A percentile compares a stretch with the other conserved stretches of the same genome.
Evolutionary conservation across 2,329 filamentous ascomycete genomes (phyloP).

Genomic region (Gnomoniopsis smithogilvyi): DNA sequence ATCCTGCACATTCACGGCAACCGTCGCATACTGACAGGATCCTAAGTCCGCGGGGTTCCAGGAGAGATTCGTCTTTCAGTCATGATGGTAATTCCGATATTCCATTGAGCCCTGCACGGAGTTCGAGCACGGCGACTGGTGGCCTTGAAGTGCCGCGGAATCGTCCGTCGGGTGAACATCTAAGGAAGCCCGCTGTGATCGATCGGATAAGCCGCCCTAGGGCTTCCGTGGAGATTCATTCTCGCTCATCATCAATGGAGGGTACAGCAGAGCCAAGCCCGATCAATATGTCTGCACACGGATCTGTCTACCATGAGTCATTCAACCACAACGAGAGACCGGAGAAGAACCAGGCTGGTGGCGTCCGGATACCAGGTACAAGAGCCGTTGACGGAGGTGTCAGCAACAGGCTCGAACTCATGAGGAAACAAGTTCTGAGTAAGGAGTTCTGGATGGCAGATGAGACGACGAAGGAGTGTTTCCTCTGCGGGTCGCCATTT

Average conservation of each 20-base stretch:
- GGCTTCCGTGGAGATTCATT: constrained; percentile 40
- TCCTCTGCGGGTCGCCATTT: constrained; percentile 85
- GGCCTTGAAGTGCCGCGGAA: constrained; percentile 21
- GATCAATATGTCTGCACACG: constrained; percentile 57
- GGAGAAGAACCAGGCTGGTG: constrained; percentile 42
- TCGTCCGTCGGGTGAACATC: constrained; percentile 30
- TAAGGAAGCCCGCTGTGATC: constrained; percentile 49
- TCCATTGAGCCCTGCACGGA: constrained; percentile 41
- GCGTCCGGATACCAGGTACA: constrained; percentile 53
- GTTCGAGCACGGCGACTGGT: constrained; percentile 26
- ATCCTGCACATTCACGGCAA: constrained; percentile 27
- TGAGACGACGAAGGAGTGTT: constrained; percentile 96
- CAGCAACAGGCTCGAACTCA: constrained; percentile 62
- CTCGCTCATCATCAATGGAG: constrained; percentile 58
- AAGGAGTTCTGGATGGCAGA: constrained; percentile 99
- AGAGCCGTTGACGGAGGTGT: constrained; percentile 56
- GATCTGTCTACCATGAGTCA: constrained; percentile 54
- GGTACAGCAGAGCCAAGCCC: constrained; percentile 54
- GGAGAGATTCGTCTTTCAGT: constrained; percentile 42
- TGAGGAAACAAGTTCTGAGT: constrained; percentile 83
- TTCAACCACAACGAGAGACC: constrained; percentile 46
- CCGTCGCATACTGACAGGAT: constrained; percentile 28
- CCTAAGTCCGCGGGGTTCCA: constrained; percentile 25
- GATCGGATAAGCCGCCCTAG: constrained; percentile 51
- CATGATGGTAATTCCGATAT: constrained; percentile 43